Conservation (phyloP, 1,139 yeast species). For the Yamadazyma taylorii region DNA sequence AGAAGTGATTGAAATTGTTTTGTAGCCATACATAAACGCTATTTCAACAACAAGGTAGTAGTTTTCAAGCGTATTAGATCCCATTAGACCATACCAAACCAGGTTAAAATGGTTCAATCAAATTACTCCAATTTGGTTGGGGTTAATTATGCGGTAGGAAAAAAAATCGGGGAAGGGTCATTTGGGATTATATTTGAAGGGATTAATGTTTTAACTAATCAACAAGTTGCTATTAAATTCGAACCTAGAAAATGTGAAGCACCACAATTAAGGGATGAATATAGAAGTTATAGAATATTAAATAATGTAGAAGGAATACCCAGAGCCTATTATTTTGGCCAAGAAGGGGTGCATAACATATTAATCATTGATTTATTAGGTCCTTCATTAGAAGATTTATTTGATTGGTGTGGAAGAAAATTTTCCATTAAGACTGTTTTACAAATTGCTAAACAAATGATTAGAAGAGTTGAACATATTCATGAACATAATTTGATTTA, state of each 20-base stretch:
- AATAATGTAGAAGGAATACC: constrained; percentile 67
- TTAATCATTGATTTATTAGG: constrained; percentile 73
- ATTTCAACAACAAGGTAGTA: too few species aligned
- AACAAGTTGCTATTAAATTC: constrained; percentile 76
- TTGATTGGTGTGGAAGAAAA: constrained; percentile 79
- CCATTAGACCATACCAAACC: not conserved
- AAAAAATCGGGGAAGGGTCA: constrained; percentile 97
- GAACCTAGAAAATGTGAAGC: constrained; percentile 82
- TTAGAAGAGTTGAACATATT: constrained; percentile 60
- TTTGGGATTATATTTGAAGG: constrained; percentile 98
- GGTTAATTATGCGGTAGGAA: constrained; percentile 89
- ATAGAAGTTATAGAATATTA: constrained; percentile 67
- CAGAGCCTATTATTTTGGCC: constrained; percentile 76
- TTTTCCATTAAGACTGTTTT: constrained; percentile 71
- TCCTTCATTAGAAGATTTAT: constrained; percentile 74
- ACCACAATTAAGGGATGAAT: constrained; percentile 77
- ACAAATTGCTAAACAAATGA: constrained; percentile 76
- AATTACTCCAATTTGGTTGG: constrained; percentile 45
- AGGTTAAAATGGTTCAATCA: constrained; percentile 12
- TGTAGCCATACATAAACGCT: too few species aligned
- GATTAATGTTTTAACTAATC: constrained; percentile 74
- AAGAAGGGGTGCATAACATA: constrained; percentile 76
- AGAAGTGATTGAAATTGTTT: too few species aligned
- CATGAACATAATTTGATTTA: constrained; percentile 72
- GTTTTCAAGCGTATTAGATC: too few species aligned